Base-by-base conservation (phyloP, 805 yeast species). In the Kazachstania bromeliacearum region DNA sequence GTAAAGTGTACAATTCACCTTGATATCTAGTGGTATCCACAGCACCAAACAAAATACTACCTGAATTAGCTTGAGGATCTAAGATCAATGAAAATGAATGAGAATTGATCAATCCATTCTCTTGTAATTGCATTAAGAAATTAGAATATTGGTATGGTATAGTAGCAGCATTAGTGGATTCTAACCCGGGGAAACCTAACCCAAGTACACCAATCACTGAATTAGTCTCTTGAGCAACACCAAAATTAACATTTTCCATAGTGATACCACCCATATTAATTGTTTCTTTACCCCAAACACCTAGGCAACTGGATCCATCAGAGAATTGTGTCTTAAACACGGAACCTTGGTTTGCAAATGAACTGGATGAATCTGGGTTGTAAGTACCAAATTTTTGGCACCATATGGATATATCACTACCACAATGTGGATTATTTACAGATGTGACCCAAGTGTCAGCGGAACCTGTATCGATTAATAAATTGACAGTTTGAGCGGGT, bases 391-490 rank as follows among this genome's bases (percentile, higher is more conserved):
- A 40, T 5, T 21, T 25, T 3, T 34, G 20, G 35, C 60, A 55
- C 34, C 47, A 51, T 5, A 47, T 40, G 7, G 28, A 5, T 12
- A 19, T 33, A 23, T 9, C 32, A 24, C 17, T 16, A 5, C 53
- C 64, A 38, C 66, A 61, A 32, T 43, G 57, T 1, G 60, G 53
- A 36, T 61, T 61, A 1, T 34, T 29, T 3, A 60, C 54, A 24
- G 64, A 61, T 44, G 58, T 62, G 16, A 79, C 73, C 54, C 55
- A 79, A 14, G 81, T 58, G 52, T 81, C 89, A 0, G 83, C 70
- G 0, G 87, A 79, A 2, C 89, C 92, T 1, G 88, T 81, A 50
- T 81, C 92, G n/a, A 81, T 52, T 26, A 77, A 53, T 7, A 79
- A 74, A 7, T 62, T 63, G 5, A 79, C 62, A n/a, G 61, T 54